These are phyloP conservation scores for Naganishia friedmannii DNA, from an alignment of 768 basidiomycete genomes.

Conservation along the genomic window DNA sequence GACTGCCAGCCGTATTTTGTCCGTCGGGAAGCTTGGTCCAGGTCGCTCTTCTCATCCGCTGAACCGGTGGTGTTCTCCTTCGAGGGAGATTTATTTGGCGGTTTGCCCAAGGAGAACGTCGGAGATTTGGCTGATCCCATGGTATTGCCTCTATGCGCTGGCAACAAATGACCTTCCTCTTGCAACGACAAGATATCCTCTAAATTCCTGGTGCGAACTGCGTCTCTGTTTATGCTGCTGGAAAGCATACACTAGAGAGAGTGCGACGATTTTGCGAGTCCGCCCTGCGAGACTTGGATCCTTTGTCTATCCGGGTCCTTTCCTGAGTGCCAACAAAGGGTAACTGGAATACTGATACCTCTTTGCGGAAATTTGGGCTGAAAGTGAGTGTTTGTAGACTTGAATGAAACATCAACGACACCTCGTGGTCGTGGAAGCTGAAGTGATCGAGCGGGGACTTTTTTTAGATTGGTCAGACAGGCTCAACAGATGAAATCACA, in stretches of 20 bases:
- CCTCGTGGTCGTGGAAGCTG: constrained; percentile 4
- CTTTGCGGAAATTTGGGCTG: too few species aligned
- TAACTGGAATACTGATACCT: too few species aligned
- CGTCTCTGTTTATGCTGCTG: constrained; percentile 4
- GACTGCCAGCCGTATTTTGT: constrained; percentile 20
- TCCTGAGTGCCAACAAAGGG: constrained; percentile 1
- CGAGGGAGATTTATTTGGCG: not conserved
- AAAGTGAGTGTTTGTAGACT: too few species aligned
- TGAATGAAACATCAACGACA: too few species aligned
- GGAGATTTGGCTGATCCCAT: not conserved
- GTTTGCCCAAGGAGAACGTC: not conserved
- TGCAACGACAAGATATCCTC: constrained; percentile 15
- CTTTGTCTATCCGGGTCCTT: constrained; percentile 1
- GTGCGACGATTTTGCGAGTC: not conserved
- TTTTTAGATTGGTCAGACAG: not conserved
- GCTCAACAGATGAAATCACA: too few species aligned
- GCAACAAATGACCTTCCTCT: constrained; percentile 11
- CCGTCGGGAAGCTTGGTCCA: constrained; percentile 1
- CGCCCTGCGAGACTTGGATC: not conserved
- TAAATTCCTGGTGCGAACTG: constrained; percentile 14
- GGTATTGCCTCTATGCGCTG: not conserved
- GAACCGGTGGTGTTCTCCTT: not conserved
- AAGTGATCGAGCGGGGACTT: not conserved
- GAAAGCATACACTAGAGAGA: constrained; percentile 20
- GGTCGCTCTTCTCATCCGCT: constrained; percentile 7